These are phyloP conservation scores for Malbranchea zuffiana DNA, from an alignment of 2,329 filamentous ascomycete genomes.

Conservation along the genomic window DNA sequence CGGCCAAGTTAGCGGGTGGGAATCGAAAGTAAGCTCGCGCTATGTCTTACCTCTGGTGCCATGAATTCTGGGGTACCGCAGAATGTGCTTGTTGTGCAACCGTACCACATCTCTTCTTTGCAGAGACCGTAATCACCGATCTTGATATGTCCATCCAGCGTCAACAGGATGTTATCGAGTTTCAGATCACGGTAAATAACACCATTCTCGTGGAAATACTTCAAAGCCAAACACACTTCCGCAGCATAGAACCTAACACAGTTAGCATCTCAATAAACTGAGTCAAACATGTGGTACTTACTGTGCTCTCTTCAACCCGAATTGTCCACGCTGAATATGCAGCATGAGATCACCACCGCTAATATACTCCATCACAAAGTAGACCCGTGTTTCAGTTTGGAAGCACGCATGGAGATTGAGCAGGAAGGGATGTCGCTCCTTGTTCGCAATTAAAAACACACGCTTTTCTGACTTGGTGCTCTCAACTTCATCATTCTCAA, in stretches of 20 bases:
- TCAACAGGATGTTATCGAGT: slow-evolving; percentile 81
- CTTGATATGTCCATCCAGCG: slow-evolving; percentile 94
- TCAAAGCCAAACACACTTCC: slow-evolving; percentile 90
- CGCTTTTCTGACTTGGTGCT: slow-evolving; percentile 96
- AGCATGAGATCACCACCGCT: slow-evolving; percentile 98
- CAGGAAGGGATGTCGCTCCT: slow-evolving; percentile 91
- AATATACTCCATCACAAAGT: slow-evolving; percentile 99
- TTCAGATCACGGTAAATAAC: slow-evolving; percentile 87
- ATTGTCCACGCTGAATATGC: slow-evolving; percentile 94
- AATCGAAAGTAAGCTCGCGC: not conserved
- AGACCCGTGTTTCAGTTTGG: slow-evolving; percentile 95
- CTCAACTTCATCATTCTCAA: slow-evolving; percentile 98
- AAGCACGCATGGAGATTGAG: slow-evolving; percentile 95
- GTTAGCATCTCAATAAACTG: slow-evolving; percentile 1
- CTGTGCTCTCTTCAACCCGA: slow-evolving; percentile 91
- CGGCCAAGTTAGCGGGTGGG: slow-evolving; percentile 2
- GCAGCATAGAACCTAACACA: slow-evolving; percentile 75
- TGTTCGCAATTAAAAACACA: slow-evolving; percentile 93
- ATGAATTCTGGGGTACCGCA: slow-evolving; percentile 99
- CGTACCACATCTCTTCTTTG: slow-evolving; percentile 99
- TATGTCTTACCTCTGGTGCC: slow-evolving; percentile 71
- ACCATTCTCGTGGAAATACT: slow-evolving; percentile 99
- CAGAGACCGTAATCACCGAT: slow-evolving; percentile 97
- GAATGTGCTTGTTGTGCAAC: slow-evolving; percentile 92
- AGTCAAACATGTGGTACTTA: slow-evolving; percentile 39